A percentile compares a stretch with the other conserved stretches of the same genome.
Evolutionary conservation across 2,329 filamentous ascomycete species (phyloP).

Genomic region (Fusarium citri): DNA sequence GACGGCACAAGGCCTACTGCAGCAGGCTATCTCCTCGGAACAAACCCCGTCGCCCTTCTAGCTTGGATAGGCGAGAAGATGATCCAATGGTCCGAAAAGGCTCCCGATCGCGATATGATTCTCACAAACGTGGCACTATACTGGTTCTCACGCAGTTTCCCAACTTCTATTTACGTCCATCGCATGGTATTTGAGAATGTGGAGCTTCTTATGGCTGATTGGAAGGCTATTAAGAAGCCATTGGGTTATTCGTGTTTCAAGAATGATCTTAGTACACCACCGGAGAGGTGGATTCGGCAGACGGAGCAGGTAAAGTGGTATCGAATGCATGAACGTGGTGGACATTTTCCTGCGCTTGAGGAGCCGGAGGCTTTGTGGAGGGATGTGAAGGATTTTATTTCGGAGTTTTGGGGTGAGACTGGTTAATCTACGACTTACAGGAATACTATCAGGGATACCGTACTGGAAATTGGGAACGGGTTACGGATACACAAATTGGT

Average conservation of each 20-base stretch:
- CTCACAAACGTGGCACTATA: constrained; percentile 19
- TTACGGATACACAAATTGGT: not conserved
- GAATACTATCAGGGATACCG: no score
- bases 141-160: constrained; percentile 19
- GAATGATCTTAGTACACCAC: constrained; percentile 1
- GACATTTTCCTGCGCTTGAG: constrained; percentile 36
- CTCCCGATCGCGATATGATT: constrained; percentile 6
- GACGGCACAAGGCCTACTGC: constrained; percentile 18
- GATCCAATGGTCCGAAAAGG: constrained; percentile 17
- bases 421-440: no score
- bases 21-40: constrained; percentile 15
- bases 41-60: constrained; percentile 14
- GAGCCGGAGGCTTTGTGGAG: constrained; percentile 25
- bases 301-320: constrained; percentile 25
- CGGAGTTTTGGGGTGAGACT: not conserved
- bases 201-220: constrained; percentile 4
- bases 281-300: constrained; percentile 18
- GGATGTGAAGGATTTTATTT: constrained; percentile 30
- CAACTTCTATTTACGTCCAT: constrained; percentile 20
- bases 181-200: not conserved
- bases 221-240: constrained; percentile 1
- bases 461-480: not conserved
- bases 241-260: constrained; percentile 20
- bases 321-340: constrained; percentile 23
- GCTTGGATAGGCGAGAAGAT: constrained; percentile 26